Base-by-base conservation (phyloP, 495 filamentous ascomycete species). In the Xylaria curta region DNA sequence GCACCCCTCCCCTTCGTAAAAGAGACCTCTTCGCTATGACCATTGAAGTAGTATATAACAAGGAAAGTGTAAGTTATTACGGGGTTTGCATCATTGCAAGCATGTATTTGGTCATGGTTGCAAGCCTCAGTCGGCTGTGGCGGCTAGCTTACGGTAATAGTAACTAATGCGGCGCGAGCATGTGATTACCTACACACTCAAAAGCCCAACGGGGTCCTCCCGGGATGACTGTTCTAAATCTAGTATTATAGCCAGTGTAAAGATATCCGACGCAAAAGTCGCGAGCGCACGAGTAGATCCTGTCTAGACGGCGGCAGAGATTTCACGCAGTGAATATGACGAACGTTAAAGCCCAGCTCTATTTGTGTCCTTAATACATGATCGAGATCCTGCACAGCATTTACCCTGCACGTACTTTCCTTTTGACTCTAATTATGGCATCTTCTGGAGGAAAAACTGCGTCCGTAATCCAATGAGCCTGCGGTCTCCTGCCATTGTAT, bases 391-490 rank as follows among this genome's bases (percentile, higher is more conserved):
- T 21, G 15, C 42, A 49, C 31, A 33, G n/a, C 21, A 7, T 60
- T 5, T 65, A 72, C 40, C 24, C 49, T 12, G 51, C n/a, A 38
- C 24, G 31, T 65, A 49, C 59, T 64, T 44, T 63, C 44, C 76
- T 67, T 72, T 74, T 78, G 2, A 82, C 73, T 51, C 73, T 61
- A 12, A 84, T 71, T 67, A 66, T 77, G 2, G 67, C 80, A n/a
- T 71, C 78, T 13, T 19, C 19, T 2, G 80, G 81, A 17, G 81
- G 81, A 2, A 80, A 54, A 21, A 62, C 21, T 0, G 74, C 76
- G 62, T 81, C 81, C 0, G 78, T 62, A 42, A 82, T 6, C 77
- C 77, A 83, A 31, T 33, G 44, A 63, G 76, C 80, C 31, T 66
- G 61, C 21, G 80, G 80, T 53, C 81, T 68, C 65, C 74, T 71